Evolutionary conservation across 306 rosid genomes (phyloP).

Genomic region (Herpetospermum pedunculosum): DNA sequence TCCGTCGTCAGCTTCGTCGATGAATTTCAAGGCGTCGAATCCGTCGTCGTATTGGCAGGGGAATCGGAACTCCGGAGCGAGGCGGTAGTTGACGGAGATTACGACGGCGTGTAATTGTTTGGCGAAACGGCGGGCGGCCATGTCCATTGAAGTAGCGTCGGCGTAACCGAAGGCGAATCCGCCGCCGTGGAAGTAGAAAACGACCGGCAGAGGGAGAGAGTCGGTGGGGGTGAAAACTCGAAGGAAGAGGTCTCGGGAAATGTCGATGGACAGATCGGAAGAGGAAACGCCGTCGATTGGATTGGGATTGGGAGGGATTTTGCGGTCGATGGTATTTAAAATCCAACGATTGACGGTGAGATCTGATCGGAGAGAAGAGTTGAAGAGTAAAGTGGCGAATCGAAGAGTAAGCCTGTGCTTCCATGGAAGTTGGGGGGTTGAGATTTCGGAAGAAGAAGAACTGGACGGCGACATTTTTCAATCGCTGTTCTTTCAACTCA

Average conservation of each 20-base stretch:
- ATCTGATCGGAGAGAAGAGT: background rate
- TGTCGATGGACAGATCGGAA: background rate
- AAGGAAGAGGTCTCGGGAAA: background rate
- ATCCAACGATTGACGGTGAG: background rate
- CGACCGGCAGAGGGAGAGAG: background rate
- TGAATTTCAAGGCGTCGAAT: slow-evolving; percentile 16
- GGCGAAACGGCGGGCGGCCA: slow-evolving; percentile 1
- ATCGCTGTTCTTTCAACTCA: too few species aligned
- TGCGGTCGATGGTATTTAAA: background rate
- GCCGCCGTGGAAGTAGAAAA: slow-evolving; percentile 18
- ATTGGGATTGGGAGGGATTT: background rate
- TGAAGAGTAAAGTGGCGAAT: background rate
- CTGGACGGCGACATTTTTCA: background rate
- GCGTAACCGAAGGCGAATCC: slow-evolving; percentile 2
- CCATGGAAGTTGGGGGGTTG: background rate
- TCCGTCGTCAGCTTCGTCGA: background rate
- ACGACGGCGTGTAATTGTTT: slow-evolving; percentile 10
- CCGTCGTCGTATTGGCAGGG: slow-evolving; percentile 24
- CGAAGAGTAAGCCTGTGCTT: background rate
- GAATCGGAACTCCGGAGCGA: slow-evolving; percentile 11
- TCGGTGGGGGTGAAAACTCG: slow-evolving; percentile 2
- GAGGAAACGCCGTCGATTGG: background rate
- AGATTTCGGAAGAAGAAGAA: background rate
- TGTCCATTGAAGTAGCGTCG: background rate
- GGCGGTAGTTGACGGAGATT: slow-evolving; percentile 21